Evolutionary conservation across 2,329 filamentous ascomycete genomes (phyloP), one percentile per base, ranked within the genome.

Genomic region (Colletotrichum sp.): DNA sequence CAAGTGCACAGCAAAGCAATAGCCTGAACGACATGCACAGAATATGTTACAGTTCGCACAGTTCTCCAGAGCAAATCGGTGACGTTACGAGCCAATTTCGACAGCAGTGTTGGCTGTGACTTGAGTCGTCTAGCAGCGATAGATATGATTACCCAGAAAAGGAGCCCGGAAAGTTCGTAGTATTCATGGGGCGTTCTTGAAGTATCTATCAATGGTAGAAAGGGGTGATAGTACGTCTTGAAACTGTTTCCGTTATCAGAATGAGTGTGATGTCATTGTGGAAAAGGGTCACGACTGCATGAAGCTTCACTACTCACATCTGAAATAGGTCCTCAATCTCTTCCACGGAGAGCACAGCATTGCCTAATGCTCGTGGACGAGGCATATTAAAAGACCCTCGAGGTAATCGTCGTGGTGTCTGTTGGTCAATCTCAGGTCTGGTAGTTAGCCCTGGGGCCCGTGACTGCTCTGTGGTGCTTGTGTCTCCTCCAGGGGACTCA

Each of bases 61-160:
- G 22, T 52, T 52, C 32, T 25, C 74, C 76, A 76, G 34, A 74
- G 65, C 10, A 77, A 48, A 25, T 77, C 76, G 9, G 70, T 76
- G 3, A 76, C 76, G 18, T 22, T 68, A 27, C 66, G 18, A 34
- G 70, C 66, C 15, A 76, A 62, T 12, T 52, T 76, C 3, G 70
- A 56, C 2, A 76, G 64, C n/a, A 76, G 16, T 6, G 76, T 77
- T 27, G 73, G 73, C 10, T 61, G 66, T 8, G 66, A 60, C 13
- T 16, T 28, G 39, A 76, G 18, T 6, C 62, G 70, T 5, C 70
- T 34, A 2, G 70, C 66, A 28, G 66, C 70, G 22, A 76, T 67
- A 9, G 73, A 56, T 36, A 74, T 55, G 25, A 76, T 65, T 9
- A n/a, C 43, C 76, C 70, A 77, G 55, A 58, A 58, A 52, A 52